phyloP scores from a whole-genome alignment of 768 basidiomycete species.

The Phylloporus sp. region DNA sequence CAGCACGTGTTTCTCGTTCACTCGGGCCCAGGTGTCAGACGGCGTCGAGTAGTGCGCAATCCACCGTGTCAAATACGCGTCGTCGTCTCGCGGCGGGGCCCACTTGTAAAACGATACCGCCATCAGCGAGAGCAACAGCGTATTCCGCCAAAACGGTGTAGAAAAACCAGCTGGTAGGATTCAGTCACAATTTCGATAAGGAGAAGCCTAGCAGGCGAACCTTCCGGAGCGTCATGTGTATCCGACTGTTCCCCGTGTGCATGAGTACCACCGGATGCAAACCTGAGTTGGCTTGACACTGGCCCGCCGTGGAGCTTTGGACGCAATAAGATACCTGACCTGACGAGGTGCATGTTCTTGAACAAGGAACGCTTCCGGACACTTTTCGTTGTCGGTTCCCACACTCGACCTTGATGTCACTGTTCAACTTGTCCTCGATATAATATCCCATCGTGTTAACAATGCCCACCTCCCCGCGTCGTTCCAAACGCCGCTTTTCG shows the following conservation, averaged over 20 bases:
- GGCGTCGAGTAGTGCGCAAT: conserved; percentile 55
- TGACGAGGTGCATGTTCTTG: conserved; percentile 30
- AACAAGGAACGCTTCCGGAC: neutral
- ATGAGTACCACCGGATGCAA: conserved; percentile 40
- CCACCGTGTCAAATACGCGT: conserved; percentile 62
- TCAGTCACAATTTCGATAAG: conserved; percentile 5
- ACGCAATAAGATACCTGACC: conserved; percentile 35
- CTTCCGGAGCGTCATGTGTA: conserved; percentile 53
- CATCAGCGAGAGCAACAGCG: conserved; percentile 45
- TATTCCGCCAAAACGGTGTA: conserved; percentile 64
- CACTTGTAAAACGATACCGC: conserved; percentile 60
- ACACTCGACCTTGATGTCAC: conserved; percentile 7
- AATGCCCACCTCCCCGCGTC: conserved; percentile 33
- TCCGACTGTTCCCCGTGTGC: conserved; percentile 37
- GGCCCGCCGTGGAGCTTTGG: conserved; percentile 27
- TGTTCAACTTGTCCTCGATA: neutral
- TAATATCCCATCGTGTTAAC: too few relatives aligned
- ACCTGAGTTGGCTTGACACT: conserved; percentile 36
- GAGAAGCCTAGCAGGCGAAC: conserved; percentile 35
- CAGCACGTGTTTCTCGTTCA: conserved; percentile 53
- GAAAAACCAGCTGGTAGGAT: conserved; percentile 44
- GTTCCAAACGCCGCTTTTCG: conserved; percentile 31
- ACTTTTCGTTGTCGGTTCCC: conserved; percentile 11
- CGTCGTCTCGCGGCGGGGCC: conserved; percentile 56
- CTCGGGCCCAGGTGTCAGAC: conserved; percentile 46